A percentile compares a stretch with the other conserved stretches of the same genome.
phyloP scores from a whole-genome alignment of 495 filamentous ascomycete species.

The Neurospora intermedia region DNA sequence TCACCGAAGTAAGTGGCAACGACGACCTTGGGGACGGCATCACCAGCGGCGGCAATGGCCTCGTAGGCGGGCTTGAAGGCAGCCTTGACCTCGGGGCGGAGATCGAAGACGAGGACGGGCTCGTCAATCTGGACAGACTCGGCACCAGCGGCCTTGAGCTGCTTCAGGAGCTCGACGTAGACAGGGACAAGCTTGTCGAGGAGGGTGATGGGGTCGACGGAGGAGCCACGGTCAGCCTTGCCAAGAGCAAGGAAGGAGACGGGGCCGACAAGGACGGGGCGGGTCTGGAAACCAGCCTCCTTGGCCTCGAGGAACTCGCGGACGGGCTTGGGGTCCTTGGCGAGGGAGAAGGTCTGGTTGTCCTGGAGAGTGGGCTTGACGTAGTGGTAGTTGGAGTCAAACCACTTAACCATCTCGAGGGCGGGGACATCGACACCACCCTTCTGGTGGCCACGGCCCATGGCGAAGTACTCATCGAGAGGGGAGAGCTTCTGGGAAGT shows the following conservation, averaged over 20 bases:
- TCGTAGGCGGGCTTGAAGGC: conserved; percentile 98
- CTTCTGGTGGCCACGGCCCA: conserved; percentile 97
- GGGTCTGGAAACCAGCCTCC: conserved; percentile 83
- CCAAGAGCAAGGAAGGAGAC: conserved; percentile 93
- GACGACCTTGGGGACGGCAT: conserved; percentile 66
- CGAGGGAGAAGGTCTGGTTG: conserved; percentile 88
- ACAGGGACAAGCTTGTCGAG: conserved; percentile 84
- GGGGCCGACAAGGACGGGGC: conserved; percentile 88
- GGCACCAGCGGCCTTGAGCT: conserved; percentile 91
- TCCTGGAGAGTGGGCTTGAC: conserved; percentile 97
- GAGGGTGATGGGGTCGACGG: conserved; percentile 82
- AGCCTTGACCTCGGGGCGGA: conserved; percentile 75
- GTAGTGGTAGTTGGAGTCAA: conserved; percentile 99
- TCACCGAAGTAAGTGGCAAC: conserved; percentile 98
- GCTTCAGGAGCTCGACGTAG: conserved; percentile 78
- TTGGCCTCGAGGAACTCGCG: conserved; percentile 93
- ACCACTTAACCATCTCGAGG: conserved; percentile 99
- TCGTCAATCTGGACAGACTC: conserved; percentile 96
- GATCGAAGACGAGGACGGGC: conserved; percentile 89
- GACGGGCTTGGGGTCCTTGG: conserved; percentile 81
- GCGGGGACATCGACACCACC: conserved; percentile 82
- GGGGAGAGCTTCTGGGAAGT: conserved; percentile 70
- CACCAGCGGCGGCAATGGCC: conserved; percentile 65
- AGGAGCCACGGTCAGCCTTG: conserved; percentile 92
- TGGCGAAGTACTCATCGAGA: conserved; percentile 96